Evolutionary conservation across 164 flowering plant genomes (phyloP).

Genomic region (Litsea cubeba): DNA sequence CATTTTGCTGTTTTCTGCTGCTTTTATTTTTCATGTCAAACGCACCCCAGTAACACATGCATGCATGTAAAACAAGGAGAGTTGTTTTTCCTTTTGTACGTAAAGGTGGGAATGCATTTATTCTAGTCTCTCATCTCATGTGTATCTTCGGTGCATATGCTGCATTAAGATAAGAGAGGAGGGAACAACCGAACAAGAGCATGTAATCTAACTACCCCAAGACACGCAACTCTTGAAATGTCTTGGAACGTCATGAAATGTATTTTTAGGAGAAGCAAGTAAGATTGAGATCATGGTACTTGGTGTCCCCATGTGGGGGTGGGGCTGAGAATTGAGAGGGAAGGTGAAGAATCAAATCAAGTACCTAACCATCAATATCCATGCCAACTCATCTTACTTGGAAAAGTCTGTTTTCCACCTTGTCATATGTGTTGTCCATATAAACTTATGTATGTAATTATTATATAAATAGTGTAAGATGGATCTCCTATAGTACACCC

Average conservation of each 20-base stretch:
- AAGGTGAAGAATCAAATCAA: constrained; percentile 11
- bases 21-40: not conserved
- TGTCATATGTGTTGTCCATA: not conserved
- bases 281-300: not conserved
- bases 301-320: not conserved
- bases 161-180: not conserved
- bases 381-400: constrained; percentile 3
- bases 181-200: not conserved
- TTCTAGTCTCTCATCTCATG: not conserved
- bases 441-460: not conserved
- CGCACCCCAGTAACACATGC: too few species aligned
- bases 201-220: not conserved
- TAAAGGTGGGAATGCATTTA: too few species aligned
- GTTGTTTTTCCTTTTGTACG: too few species aligned
- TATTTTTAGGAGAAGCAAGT: not conserved
- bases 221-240: not conserved
- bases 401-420: not conserved
- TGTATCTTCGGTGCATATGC: not conserved
- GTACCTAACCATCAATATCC: not conserved
- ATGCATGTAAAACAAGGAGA: too few species aligned
- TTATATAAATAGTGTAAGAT: not conserved
- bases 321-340: constrained; percentile 3
- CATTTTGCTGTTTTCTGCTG: not conserved
- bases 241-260: not conserved
- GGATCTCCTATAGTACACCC: not conserved